Base-by-base conservation (phyloP, 768 basidiomycete species). In the Lactifluus pinguis region DNA sequence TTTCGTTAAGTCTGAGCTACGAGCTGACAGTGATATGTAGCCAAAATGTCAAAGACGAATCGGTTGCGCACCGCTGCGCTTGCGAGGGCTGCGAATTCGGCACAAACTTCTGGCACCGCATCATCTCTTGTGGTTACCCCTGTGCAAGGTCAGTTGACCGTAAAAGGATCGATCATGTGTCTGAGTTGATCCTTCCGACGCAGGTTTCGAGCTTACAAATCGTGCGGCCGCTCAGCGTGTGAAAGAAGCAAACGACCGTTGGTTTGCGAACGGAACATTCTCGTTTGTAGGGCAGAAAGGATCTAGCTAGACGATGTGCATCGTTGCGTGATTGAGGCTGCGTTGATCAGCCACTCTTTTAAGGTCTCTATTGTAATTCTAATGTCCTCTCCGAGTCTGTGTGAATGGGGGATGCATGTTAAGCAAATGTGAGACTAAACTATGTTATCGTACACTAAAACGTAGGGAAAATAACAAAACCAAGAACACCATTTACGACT, bases 71-170 rank as follows among this genome's bases (percentile, higher is more conserved):
- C 89, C 4, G 87, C 92, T 39, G 83, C 90, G 21, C 82, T 98
- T 65, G 83, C 88, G 49, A 79, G 87, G 61, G 85, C 88, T 38
- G 87, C 87, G 25, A 84, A 87, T 70, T 75, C 52, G 69, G 65
- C 78, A 13, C 74, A 75, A 36, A 76, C 75, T 17, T 91, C 90
- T 0, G 95, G 95, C 30, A 93, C 88, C 8, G 87, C 92, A 5
- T 98, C 95, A 0, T 94, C 92, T 17, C 75, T 98, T 59, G 89
- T 88, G 7, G 95, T 98, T 61, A 98, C 95, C 5, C 95, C 95
- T 14, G 90, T 94, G 5, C 95, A 98, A 84, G 95, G 91, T 84
- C 63, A 42, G 78, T 47, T 61, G 47, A 52, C n/a, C 6, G 25
- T 25, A 25, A 25, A 25, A 25, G 21, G 30, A 25, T 25, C 25